These are phyloP conservation scores for Ensete ventricosum DNA, from an alignment of 176 grass and related monocot genomes.

Conservation along the genomic window DNA sequence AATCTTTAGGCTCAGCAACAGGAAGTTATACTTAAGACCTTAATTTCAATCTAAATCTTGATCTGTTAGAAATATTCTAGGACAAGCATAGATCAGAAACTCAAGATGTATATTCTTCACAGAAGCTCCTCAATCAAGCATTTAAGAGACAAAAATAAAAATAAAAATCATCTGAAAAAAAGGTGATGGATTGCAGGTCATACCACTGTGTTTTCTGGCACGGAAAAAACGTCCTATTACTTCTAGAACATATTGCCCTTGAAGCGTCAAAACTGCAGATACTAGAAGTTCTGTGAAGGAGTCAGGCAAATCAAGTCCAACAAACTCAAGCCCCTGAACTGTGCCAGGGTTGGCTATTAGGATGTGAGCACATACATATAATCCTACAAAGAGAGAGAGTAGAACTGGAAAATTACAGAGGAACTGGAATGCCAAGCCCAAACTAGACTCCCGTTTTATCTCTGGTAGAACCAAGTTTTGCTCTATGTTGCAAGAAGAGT, in stretches of 20 bases:
- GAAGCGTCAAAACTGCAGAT: conserved; percentile 74
- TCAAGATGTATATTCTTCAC: too few relatives aligned
- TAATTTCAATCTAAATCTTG: too few relatives aligned
- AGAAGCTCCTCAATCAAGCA: not conserved
- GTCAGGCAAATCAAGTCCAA: conserved; percentile 84
- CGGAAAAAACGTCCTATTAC: conserved; percentile 52
- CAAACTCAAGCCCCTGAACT: conserved; percentile 61
- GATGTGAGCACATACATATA: conserved; percentile 66
- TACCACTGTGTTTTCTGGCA: conserved; percentile 70
- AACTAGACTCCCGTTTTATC: conserved; percentile 41
- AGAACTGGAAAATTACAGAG: conserved; percentile 70
- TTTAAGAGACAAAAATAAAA: too few relatives aligned
- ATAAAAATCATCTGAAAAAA: not conserved
- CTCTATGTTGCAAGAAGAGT: conserved; percentile 43
- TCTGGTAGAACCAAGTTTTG: conserved; percentile 51
- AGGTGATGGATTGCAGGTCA: not conserved
- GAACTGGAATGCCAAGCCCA: conserved; percentile 61
- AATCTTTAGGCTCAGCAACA: too few relatives aligned
- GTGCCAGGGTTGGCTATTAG: conserved; percentile 31
- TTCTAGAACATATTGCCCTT: conserved; percentile 49
- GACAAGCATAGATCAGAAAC: too few relatives aligned
- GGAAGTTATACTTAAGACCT: too few relatives aligned
- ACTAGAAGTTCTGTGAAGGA: conserved; percentile 72
- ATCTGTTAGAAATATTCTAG: too few relatives aligned
- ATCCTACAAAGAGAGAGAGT: conserved; percentile 47